Percentiles rank a stretch among this genome's conserved stretches.
These are phyloP conservation scores for Fusarium veterinarium DNA, from an alignment of 2,329 filamentous ascomycete genomes.

Conservation along the genomic window DNA sequence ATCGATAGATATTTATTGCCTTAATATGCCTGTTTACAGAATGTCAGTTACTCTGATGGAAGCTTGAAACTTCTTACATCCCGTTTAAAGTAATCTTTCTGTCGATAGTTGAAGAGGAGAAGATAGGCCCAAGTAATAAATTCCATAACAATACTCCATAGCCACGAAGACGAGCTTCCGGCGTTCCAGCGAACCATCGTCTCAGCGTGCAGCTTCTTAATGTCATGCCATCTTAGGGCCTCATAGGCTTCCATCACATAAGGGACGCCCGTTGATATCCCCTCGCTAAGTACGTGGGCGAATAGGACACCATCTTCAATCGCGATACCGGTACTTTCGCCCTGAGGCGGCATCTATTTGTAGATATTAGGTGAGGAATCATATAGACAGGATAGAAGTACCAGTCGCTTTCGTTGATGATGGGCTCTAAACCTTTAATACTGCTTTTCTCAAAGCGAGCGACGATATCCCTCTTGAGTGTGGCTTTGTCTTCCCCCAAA, in stretches of 20 bases:
- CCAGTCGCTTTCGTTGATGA: not conserved
- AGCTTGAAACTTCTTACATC: not conserved
- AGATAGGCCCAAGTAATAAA: not conserved
- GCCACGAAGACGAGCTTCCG: not conserved
- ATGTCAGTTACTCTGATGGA: not conserved
- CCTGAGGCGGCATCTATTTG: not conserved
- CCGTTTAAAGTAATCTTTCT: not conserved
- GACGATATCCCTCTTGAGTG: rapidly evolving
- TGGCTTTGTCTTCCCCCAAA: not conserved
- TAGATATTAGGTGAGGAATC: rapidly evolving
- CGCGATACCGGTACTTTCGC: not conserved
- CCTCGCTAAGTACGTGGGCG: not conserved
- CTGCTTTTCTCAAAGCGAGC: rapidly evolving
- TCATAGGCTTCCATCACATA: not conserved
- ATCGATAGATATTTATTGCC: too few species aligned
- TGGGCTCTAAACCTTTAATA: rapidly evolving
- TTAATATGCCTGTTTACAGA: too few species aligned
- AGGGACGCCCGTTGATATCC: rapidly evolving
- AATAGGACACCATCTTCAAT: not conserved
- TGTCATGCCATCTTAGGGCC: rapidly evolving
- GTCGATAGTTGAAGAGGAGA: not conserved
- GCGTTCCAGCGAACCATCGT: not conserved
- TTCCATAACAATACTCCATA: not conserved
- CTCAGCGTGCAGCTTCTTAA: not conserved
- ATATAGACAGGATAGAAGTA: not conserved